Evolutionary conservation across 306 rosid genomes (phyloP), one percentile per base, ranked within the genome.

Genomic region (Gillenia trifoliata): DNA sequence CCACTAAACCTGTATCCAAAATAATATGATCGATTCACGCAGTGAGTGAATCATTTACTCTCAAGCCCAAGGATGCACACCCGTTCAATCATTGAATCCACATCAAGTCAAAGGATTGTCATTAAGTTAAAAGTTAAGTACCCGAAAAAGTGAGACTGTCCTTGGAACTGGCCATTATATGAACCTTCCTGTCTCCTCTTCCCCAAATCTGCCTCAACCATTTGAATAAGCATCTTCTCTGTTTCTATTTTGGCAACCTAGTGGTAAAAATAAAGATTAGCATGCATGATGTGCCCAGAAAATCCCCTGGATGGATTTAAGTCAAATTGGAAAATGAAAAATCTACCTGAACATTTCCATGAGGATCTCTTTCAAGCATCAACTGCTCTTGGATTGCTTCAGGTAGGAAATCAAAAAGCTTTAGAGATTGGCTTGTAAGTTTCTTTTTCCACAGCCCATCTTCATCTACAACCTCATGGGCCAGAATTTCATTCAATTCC

Each of bases 341-440:
- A 43, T 34, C 63, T 69, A 90, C 99, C 98, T 95, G 99, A 64
- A 95, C 99, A 84, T 95, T 95, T 86, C 99, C 99, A 79, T 95
- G 99, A n/a, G 99, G 99, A 85, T 95, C 99, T 85, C 99, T 90
- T 82, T 95, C 99, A 76, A 95, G 99, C 98, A 95, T 83, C 89
- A 95, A 75, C 67, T 95, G 99, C 85, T 95, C 99, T 83, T 95
- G 98, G 80, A 95, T 95, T 77, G 97, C 97, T 92, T 72, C 84
- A 80, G 99, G 99, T 81, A 95, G 83, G 66, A 95, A 82, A 1
- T 92, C 99, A 81, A 95, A 95, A 77, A 95, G 99, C 72, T 86
- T 66, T 64, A 90, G 81, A 66, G 98, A 95, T 78, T 90, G 98
- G 60, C 85, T 82, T 29, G 88, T 77, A 57, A 95, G 98, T 80